Evolutionary conservation across 2,329 filamentous ascomycete genomes (phyloP).

Genomic region (Podosphaera aphanis): DNA sequence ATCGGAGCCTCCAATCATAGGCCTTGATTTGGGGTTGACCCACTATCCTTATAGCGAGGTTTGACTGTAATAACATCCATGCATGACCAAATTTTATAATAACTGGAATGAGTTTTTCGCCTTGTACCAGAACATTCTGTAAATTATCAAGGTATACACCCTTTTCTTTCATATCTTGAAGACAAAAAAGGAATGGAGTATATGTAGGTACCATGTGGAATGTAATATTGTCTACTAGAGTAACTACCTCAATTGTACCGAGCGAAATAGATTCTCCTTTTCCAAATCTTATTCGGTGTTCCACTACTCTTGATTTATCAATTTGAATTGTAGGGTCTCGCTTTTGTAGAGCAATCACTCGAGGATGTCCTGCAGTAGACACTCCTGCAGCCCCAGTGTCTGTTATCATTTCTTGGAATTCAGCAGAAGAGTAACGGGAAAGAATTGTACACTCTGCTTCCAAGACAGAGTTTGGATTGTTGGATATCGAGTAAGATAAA

Average conservation of each 20-base stretch:
- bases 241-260: background rate
- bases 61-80: no score
- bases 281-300: constrained; percentile 1
- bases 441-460: background rate
- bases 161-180: background rate
- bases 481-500: background rate
- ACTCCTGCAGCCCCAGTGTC: background rate
- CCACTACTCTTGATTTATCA: background rate
- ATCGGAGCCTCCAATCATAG: no score
- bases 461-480: background rate
- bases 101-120: background rate
- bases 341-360: background rate
- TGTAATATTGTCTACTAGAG: background rate
- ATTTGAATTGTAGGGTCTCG: background rate
- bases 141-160: background rate
- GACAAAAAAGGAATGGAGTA: constrained; percentile 1
- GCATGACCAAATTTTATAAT: constrained; percentile 1
- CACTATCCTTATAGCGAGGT: no score
- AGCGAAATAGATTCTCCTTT: background rate
- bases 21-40: no score
- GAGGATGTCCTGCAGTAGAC: background rate
- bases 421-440: background rate
- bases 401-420: background rate
- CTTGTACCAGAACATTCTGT: background rate
- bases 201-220: background rate